Evolutionary conservation across 2,329 filamentous ascomycete genomes (phyloP).

Genomic region (Alternaria solani): DNA sequence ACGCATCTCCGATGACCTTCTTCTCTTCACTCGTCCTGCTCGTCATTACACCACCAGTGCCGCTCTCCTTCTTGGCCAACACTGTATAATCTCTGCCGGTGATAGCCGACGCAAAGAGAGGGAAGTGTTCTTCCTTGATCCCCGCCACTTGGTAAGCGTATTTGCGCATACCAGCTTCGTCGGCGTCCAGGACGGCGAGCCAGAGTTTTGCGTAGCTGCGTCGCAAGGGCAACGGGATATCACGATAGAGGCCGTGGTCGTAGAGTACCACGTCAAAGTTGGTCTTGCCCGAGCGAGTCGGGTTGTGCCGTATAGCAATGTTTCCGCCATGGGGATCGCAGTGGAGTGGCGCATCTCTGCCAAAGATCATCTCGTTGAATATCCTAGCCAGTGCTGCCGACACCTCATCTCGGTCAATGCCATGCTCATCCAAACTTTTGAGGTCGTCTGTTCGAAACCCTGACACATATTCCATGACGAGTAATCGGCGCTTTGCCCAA

Average conservation of each 20-base stretch:
- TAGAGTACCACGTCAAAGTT: slow-evolving; percentile 98
- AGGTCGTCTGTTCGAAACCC: slow-evolving; percentile 90
- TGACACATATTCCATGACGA: slow-evolving; percentile 94
- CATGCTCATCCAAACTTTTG: slow-evolving; percentile 80
- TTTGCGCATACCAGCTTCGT: slow-evolving; percentile 84
- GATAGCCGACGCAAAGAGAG: slow-evolving; percentile 93
- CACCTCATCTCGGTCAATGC: slow-evolving; percentile 94
- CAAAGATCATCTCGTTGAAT: slow-evolving; percentile 99
- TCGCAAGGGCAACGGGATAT: slow-evolving; percentile 80
- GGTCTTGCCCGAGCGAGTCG: slow-evolving; percentile 61
- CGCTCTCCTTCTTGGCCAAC: slow-evolving; percentile 62
- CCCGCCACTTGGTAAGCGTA: slow-evolving; percentile 91
- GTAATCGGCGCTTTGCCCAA: slow-evolving; percentile 86
- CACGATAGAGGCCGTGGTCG: slow-evolving; percentile 94
- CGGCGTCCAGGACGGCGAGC: slow-evolving; percentile 92
- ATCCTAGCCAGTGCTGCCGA: slow-evolving; percentile 88
- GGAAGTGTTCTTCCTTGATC: slow-evolving; percentile 88
- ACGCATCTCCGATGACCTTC: slow-evolving; percentile 80
- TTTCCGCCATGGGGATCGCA: slow-evolving; percentile 98
- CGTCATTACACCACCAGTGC: slow-evolving; percentile 53
- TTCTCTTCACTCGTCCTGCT: slow-evolving; percentile 79
- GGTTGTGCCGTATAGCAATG: slow-evolving; percentile 85
- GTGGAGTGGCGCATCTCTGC: slow-evolving; percentile 84
- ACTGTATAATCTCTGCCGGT: slow-evolving; percentile 90
- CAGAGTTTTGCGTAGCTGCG: slow-evolving; percentile 95